Percentiles rank a stretch among this genome's conserved stretches.
These are phyloP conservation scores for Lecanicillium sp. DNA, from an alignment of 2,329 filamentous ascomycete genomes.

Conservation along the genomic window DNA sequence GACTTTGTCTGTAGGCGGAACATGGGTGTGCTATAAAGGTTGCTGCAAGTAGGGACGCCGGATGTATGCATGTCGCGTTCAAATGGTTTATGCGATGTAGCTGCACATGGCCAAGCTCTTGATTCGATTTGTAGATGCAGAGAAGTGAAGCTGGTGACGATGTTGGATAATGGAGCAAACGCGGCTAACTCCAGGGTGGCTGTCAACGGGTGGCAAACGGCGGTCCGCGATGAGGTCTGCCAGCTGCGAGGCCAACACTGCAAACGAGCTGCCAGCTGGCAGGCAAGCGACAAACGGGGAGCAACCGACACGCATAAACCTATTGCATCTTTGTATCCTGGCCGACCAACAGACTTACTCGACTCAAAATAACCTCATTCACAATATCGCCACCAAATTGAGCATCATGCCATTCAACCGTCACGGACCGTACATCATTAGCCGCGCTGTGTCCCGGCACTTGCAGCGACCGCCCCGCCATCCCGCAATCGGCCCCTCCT, in stretches of 20 bases:
- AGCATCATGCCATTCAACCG: not conserved
- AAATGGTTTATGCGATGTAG: no score
- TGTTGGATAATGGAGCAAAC: no score
- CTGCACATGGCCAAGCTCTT: no score
- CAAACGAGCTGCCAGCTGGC: not conserved
- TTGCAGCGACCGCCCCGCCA: not conserved
- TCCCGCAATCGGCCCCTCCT: conserved; percentile 9
- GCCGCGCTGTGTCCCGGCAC: conserved; percentile 2
- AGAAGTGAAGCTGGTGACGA: no score
- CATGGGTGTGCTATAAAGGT: not conserved
- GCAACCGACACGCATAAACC: no score
- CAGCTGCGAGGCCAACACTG: not conserved
- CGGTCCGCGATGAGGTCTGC: not conserved
- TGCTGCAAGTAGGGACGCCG: not conserved
- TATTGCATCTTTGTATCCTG: no score
- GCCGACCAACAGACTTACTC: no score
- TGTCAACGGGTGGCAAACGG: not conserved
- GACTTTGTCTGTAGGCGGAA: not conserved
- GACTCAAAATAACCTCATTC: not conserved
- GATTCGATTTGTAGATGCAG: no score
- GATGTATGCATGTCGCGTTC: no score
- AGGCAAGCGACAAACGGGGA: no score
- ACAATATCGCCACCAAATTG: not conserved
- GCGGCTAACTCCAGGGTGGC: no score
- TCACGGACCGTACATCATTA: not conserved